Conservation (phyloP, 2,329 filamentous ascomycete genomes). For the Cladosporium oxysporum region DNA sequence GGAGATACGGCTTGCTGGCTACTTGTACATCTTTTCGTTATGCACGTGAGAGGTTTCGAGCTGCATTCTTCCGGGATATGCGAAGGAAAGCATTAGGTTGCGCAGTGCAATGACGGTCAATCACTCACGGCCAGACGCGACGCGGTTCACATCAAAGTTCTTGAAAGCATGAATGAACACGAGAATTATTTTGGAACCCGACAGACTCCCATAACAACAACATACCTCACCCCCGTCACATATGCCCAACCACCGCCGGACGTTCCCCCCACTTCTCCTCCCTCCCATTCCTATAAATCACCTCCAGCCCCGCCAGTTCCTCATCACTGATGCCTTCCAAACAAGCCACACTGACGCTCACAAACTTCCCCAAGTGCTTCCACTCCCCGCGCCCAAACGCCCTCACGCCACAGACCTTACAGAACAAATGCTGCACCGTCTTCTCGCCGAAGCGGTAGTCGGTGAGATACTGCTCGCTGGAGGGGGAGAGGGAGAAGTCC, state of each 20-base stretch:
- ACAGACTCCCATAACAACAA: background rate
- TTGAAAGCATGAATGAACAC: background rate
- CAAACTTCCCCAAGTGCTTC: background rate
- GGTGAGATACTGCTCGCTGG: background rate
- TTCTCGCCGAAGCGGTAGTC: conserved; percentile 10
- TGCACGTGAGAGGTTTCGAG: background rate
- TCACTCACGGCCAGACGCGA: background rate
- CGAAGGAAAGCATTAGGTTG: background rate
- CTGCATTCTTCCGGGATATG: background rate
- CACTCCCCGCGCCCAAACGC: conserved; percentile 2
- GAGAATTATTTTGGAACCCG: background rate
- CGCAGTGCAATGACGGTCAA: background rate
- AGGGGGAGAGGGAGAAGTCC: background rate
- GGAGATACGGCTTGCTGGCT: background rate
- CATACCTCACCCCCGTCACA: background rate
- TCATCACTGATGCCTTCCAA: conserved; percentile 14
- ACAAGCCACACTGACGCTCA: conserved; percentile 8
- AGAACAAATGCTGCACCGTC: conserved; percentile 7
- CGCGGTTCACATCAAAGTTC: background rate
- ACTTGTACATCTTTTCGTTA: background rate
- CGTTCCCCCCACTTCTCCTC: background rate
- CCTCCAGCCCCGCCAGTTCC: background rate
- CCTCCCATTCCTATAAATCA: conserved; percentile 13
- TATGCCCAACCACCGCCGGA: background rate
- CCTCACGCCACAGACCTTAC: conserved; percentile 3